These are phyloP conservation scores for Alternaria ventricosa DNA, from an alignment of 2,329 filamentous ascomycete species.

Conservation along the genomic window DNA sequence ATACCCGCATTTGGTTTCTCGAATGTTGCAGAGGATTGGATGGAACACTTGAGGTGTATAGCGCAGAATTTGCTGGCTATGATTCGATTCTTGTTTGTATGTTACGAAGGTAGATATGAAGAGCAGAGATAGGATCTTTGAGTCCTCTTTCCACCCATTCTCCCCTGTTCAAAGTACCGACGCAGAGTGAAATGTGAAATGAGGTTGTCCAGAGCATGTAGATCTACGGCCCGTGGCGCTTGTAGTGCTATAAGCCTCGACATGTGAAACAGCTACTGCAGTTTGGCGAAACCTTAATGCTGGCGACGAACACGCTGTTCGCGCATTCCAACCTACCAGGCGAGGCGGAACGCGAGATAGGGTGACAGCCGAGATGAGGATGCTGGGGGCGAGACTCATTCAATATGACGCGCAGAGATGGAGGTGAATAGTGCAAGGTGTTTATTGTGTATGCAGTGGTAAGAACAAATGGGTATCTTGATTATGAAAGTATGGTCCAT, in stretches of 20 bases:
- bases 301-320: not conserved
- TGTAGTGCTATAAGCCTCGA: slow-evolving; percentile 10
- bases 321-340: slow-evolving; percentile 9
- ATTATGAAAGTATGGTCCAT: not conserved
- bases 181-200: not conserved
- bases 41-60: not conserved
- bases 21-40: not conserved
- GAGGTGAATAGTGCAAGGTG: not conserved
- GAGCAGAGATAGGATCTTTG: not conserved
- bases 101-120: no score
- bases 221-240: not conserved
- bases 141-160: not conserved
- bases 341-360: slow-evolving; percentile 1
- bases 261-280: slow-evolving; percentile 10
- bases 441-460: not conserved
- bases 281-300: not conserved
- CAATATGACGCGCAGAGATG: not conserved
- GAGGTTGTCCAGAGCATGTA: not conserved
- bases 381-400: not conserved
- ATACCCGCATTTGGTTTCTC: slow-evolving; percentile 4
- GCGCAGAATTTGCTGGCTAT: not conserved
- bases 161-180: not conserved
- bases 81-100: not conserved
- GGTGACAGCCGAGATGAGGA: not conserved
- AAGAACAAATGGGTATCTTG: slow-evolving; percentile 4